Conservation (phyloP, 129 eudicot species). For the Flaveria bidentis region DNA sequence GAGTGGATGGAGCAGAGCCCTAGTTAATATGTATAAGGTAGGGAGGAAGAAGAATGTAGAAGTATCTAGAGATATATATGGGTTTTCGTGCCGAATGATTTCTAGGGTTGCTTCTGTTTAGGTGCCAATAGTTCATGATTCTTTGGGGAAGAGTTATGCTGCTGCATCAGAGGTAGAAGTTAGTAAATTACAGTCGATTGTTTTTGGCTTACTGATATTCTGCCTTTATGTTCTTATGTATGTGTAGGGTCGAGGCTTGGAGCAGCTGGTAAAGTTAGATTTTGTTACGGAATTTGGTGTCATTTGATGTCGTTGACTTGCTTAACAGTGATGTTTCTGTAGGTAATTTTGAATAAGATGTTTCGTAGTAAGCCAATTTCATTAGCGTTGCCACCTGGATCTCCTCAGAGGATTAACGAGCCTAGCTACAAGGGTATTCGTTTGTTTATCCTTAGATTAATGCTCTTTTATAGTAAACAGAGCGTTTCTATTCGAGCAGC, state of each 20-base stretch:
- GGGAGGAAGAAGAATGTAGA: not conserved
- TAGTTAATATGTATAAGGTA: conserved; percentile 21
- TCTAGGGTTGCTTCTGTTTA: conserved; percentile 30
- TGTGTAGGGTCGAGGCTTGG: conserved; percentile 22
- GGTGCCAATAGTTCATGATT: conserved; percentile 10
- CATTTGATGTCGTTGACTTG: not conserved
- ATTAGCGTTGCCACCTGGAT: conserved; percentile 32
- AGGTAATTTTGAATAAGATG: conserved; percentile 38
- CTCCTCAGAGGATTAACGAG: conserved; percentile 35
- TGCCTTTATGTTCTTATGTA: not conserved
- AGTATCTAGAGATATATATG: not conserved
- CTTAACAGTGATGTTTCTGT: conserved; percentile 13
- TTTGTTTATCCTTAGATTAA: conserved; percentile 50
- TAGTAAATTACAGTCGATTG: not conserved
- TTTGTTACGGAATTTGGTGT: not conserved
- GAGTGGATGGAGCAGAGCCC: conserved; percentile 30
- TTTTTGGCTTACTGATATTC: not conserved
- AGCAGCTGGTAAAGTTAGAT: conserved; percentile 12
- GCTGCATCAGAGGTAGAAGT: conserved; percentile 31
- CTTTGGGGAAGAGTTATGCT: conserved; percentile 10
- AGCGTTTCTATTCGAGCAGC: conserved; percentile 75
- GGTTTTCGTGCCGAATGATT: conserved; percentile 12
- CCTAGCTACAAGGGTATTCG: conserved; percentile 60
- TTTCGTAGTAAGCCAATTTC: conserved; percentile 32
- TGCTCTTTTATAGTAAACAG: conserved; percentile 74